Evolutionary conservation across 2,329 filamentous ascomycete genomes (phyloP), one percentile per base, ranked within the genome.

Genomic region (Cordyceps javanica): DNA sequence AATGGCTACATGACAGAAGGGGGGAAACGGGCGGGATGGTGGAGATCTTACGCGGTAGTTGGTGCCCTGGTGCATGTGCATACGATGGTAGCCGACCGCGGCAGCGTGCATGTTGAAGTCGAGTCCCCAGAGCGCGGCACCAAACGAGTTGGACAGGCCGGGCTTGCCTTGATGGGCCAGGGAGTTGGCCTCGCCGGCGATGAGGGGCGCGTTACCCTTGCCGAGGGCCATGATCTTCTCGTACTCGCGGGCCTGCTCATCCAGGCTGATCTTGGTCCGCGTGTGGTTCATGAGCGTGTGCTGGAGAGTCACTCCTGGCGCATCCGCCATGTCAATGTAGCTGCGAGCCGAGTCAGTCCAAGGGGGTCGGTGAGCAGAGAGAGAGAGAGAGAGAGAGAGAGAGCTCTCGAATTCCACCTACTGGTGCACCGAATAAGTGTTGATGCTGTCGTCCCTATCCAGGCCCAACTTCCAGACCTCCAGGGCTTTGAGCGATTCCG

Each of bases 1-100:
- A n/a, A n/a, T n/a, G n/a, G n/a, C n/a, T n/a, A 58, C 60, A 51
- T 62, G 30, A 28, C 4, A 5, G 13, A 32, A n/a, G n/a, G n/a
- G n/a, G n/a, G n/a, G n/a, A 2, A 25, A 38, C 3, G 10, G 25
- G 21, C 23, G 10, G 10, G 26, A 19, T 46, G 16, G 13, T 25
- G n/a, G 14, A 36, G 42, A 2, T n/a, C 64, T 34, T 65, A 73
- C 70, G 8, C 83, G 75, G 65, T 83, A 87, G 66, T 85, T 77
- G 14, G 81, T 85, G 11, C 83, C 84, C 72, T 81, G 78, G 68
- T 88, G 85, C 80, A 87, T 82, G 65, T 86, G 82, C 2, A 83
- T 75, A 21, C 83, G 77, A 45, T 72, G 71, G 69, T 87, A 80
- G 16, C 79, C 79, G 2, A 76, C 75, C 0, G 78, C 72, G 1